Conservation (phyloP, 1,284 basidiomycete species). For the Fomes fomentarius region DNA sequence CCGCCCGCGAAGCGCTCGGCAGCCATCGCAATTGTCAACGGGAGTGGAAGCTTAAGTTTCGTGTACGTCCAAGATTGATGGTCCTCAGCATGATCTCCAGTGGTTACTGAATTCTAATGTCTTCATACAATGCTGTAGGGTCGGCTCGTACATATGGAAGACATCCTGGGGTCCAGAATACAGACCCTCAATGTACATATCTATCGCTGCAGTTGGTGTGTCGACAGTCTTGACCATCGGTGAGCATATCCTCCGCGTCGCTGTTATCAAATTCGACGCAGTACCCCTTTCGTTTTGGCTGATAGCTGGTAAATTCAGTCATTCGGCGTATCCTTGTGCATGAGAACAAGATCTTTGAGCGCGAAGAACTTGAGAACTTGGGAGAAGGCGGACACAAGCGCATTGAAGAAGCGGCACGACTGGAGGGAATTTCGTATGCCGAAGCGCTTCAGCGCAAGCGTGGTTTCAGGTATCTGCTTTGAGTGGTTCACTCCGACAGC, state of each 20-base stretch:
- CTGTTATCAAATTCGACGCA: no score
- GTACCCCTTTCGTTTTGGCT: neutral
- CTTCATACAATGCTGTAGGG: constrained; percentile 27
- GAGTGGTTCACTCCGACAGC: no score
- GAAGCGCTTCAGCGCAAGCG: constrained; percentile 41
- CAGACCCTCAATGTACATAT: constrained; percentile 42
- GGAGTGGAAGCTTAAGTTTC: constrained; percentile 44
- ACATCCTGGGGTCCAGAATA: constrained; percentile 42
- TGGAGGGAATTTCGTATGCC: constrained; percentile 41
- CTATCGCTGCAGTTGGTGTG: constrained; percentile 34
- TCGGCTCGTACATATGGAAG: constrained; percentile 43
- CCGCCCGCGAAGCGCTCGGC: constrained; percentile 63
- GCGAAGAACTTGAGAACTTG: constrained; percentile 37
- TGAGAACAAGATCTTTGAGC: constrained; percentile 39
- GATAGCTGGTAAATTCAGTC: constrained; percentile 31
- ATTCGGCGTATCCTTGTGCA: constrained; percentile 38
- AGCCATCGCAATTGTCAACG: constrained; percentile 47
- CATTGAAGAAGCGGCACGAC: constrained; percentile 40
- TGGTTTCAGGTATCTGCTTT: constrained; percentile 47
- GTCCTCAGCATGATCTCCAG: no score
- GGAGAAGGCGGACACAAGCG: constrained; percentile 35
- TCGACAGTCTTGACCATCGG: constrained; percentile 34
- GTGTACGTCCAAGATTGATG: constrained; percentile 37
- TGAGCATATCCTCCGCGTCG: constrained; percentile 13
- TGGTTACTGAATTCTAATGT: no score